Conservation (phyloP, 2,329 filamentous ascomycete genomes). For the Uncinocarpus reesii region DNA sequence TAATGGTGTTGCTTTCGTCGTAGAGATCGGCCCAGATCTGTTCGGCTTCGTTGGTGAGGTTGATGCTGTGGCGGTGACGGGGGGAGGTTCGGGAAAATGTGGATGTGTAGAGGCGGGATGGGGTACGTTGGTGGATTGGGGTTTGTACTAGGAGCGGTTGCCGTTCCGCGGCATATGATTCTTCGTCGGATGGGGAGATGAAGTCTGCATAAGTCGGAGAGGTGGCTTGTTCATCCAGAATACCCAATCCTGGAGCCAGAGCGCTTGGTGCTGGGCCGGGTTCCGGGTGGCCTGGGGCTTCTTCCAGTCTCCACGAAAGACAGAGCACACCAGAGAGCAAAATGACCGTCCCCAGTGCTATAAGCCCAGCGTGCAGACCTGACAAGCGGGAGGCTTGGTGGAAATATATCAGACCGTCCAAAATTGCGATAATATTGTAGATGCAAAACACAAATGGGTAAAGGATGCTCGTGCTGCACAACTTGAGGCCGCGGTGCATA, state of each 20-base stretch:
- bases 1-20: constrained; percentile 48
- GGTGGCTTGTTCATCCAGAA: constrained; percentile 50
- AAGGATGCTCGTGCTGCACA: constrained; percentile 88
- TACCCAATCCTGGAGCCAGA: constrained; percentile 70
- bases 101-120: constrained; percentile 27
- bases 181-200: constrained; percentile 28
- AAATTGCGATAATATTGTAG: constrained; percentile 97
- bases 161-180: constrained; percentile 32
- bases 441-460: constrained; percentile 98
- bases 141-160: constrained; percentile 33
- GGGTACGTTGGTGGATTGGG: constrained; percentile 19
- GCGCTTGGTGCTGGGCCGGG: constrained; percentile 49
- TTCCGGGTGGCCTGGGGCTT: constrained; percentile 36
- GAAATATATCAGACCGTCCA: constrained; percentile 96
- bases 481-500: constrained; percentile 81
- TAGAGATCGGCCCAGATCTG: constrained; percentile 86
- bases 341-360: constrained; percentile 76
- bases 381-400: constrained; percentile 73
- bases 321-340: constrained; percentile 80
- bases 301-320: constrained; percentile 84
- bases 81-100: constrained; percentile 26
- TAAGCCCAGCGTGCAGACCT: constrained; percentile 57
- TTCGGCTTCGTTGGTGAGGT: constrained; percentile 53
- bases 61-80: constrained; percentile 39
- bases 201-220: constrained; percentile 21